Conservation (phyloP, 177 flowering plant species). For the Telopea speciosissima region DNA sequence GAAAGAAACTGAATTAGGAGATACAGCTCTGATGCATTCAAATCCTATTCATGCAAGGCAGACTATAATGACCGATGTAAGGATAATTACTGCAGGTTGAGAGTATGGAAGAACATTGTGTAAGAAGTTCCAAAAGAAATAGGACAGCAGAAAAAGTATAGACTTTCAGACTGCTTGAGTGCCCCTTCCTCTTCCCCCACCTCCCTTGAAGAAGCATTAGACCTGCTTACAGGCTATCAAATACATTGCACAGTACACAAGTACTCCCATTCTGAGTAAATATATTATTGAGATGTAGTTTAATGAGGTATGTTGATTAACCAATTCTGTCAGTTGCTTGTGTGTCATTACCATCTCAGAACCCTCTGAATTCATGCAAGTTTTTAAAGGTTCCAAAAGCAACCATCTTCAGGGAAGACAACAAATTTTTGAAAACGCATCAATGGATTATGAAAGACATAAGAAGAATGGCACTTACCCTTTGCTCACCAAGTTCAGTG, state of each 20-base stretch:
- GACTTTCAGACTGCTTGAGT: background rate
- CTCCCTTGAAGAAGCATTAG: background rate
- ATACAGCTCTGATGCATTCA: background rate
- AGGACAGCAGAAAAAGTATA: background rate
- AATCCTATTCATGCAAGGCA: background rate
- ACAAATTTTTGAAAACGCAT: background rate
- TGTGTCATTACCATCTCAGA: background rate
- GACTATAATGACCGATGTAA: background rate
- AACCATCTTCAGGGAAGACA: background rate
- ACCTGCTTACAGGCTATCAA: background rate
- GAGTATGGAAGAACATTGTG: background rate
- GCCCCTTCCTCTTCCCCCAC: background rate
- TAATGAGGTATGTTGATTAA: background rate
- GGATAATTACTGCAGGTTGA: background rate
- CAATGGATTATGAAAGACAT: background rate
- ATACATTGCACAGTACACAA: background rate
- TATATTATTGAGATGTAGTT: background rate
- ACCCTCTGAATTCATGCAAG: background rate
- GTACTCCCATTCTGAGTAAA: background rate
- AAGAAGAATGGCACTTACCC: constrained; percentile 64
- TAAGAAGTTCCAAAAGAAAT: background rate
- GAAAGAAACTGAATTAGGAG: background rate
- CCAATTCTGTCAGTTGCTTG: background rate
- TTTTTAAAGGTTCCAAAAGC: background rate
- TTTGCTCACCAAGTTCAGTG: constrained; percentile 76